Evolutionary conservation across 805 yeast genomes (phyloP).

Genomic region (Torulaspora maleeae): DNA sequence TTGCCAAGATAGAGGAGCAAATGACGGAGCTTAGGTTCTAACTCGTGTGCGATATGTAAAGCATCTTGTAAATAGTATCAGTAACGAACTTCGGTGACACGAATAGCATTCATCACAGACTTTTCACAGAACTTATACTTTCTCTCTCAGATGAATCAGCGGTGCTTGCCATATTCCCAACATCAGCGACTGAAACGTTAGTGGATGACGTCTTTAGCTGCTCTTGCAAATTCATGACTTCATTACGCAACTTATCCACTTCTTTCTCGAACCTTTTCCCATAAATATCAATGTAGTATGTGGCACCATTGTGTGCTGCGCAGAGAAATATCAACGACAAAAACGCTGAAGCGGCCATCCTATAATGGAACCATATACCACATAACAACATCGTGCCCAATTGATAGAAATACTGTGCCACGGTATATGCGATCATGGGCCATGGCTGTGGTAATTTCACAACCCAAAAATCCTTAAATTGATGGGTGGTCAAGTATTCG

Average conservation of each 20-base stretch:
- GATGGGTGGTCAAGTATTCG: conserved; percentile 72
- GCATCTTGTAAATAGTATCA: conserved; percentile 3
- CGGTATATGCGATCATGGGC: conserved; percentile 82
- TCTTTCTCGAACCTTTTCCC: conserved; percentile 88
- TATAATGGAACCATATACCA: conserved; percentile 79
- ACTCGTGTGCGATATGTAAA: not conserved
- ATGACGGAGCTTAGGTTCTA: conserved; percentile 18
- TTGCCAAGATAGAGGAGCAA: conserved; percentile 19
- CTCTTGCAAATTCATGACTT: conserved; percentile 60
- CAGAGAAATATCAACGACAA: conserved; percentile 66
- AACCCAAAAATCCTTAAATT: conserved; percentile 62
- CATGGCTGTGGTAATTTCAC: conserved; percentile 83
- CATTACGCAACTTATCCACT: conserved; percentile 62
- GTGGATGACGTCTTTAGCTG: conserved; percentile 16
- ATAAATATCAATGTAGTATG: conserved; percentile 86
- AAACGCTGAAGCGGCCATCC: conserved; percentile 61
- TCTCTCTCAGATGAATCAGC: conserved; percentile 12
- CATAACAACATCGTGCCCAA: conserved; percentile 80
- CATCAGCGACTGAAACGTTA: conserved; percentile 4
- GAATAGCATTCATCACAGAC: conserved; percentile 1
- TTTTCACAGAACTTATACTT: conserved; percentile 10
- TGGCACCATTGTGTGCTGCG: conserved; percentile 91
- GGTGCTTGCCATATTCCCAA: conserved; percentile 5
- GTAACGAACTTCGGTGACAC: not conserved
- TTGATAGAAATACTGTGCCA: conserved; percentile 85